Evolutionary conservation across 345 rosid genomes (phyloP), one percentile per base, ranked within the genome.

Genomic region (Durio zibethinus): DNA sequence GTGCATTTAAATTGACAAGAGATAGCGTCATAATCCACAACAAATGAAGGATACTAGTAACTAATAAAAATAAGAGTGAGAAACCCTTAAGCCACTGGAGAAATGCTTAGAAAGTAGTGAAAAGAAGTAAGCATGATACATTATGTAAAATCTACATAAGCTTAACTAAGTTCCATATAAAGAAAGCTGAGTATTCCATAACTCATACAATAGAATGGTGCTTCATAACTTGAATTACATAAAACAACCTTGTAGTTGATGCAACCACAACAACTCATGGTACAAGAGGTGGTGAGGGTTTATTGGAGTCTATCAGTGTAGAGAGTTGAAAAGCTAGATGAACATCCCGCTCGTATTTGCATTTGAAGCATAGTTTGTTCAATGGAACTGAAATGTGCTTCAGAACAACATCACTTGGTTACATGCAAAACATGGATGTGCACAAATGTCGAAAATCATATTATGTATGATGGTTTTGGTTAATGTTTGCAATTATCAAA

Each of bases 231-330:
- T 15, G 27, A 54, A 66, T 52, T 52, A 38, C 50, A 42, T 73
- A 57, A 52, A 81, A n/a, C n/a, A n/a, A 95, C 99, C 97, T 93
- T 82, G 93, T 93, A 42, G 99, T 92, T 52, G 99, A 91, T 78
- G 99, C 97, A 77, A 96, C 94, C 74, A 91, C 92, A 14, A 90
- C 86, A 43, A 91, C 92, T 29, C 84, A 89, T 69, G 83, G 82
- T 71, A 81, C 79, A 65, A 87, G 81, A 68, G 85, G 74, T 67
- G 84, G 74, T 2, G 86, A 78, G 15, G 87, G 85, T 76, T 82
- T 91, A 80, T 84, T 90, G 70, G 91, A 88, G 83, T 96, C 97
- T 97, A 96, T 92, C 29, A 96, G 87, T 10, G 90, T 83, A 62
- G 79, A 85, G 52, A 96, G 91, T 76, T 96, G 97, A 82, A 92